Evolutionary conservation across 2,329 filamentous ascomycete genomes (phyloP), one percentile per base, ranked within the genome.

Genomic region (Aspergillus felis): DNA sequence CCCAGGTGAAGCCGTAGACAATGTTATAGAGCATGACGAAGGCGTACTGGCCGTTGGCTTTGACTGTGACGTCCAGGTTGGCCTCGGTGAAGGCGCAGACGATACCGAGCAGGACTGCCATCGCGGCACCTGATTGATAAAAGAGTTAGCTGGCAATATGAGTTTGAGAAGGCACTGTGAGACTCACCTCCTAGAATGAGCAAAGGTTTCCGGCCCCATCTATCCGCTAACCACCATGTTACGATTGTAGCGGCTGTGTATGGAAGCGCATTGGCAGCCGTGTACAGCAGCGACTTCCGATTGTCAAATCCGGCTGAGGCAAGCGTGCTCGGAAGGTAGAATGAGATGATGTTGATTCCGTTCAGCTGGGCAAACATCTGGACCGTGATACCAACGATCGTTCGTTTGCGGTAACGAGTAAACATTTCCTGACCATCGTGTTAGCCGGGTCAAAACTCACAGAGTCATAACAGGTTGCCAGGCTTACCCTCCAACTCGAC

Each of bases 261-360:
- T 2, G 73, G 74, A 35, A 77, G 50, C 0, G 75, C 68, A 51
- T 77, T 77, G 1, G 73, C 75, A 14, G 70, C 75, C 1, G 75
- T 76, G 61, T 71, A 76, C 20, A 78, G 67, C 1, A 77, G 68
- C 0, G 75, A 76, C 54, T 74, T 72, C 27, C 67, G 59, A 12
- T 75, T 63, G 61, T 71, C 68, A 55, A 74, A 74, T 0, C 74
- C 74, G n/a, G 74, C 72, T 7, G 66, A 56, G 10, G 72, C 58
- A 2, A 76, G 67, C 0, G 73, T 71, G 22, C 66, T 72, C 1
- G 74, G 74, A 14, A 77, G 71, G 52, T 78, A 77, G 60, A 76
- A 77, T 4, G 74, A 76, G 57, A 76, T 76, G 62, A 77, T 71
- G 62, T 76, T 77, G 63, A 76, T 76, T 25, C 74, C 74, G 61